A percentile compares a stretch with the other conserved stretches of the same genome.
Evolutionary conservation across 257 asterid species (phyloP).

Genomic region (Nicotiana tomentosiformis): DNA sequence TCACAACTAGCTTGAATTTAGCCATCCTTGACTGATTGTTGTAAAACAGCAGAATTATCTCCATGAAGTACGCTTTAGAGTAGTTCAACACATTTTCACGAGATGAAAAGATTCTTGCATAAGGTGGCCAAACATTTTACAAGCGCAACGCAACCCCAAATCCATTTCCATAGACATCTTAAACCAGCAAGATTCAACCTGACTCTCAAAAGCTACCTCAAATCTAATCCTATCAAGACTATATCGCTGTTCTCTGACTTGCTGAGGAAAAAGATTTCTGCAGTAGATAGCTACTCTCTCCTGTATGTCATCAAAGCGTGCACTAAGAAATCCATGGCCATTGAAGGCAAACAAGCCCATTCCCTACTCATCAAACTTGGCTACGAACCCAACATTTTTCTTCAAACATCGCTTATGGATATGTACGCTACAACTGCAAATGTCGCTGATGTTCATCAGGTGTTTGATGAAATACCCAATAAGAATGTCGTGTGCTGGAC

Average conservation of each 20-base stretch:
- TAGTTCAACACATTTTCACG: not conserved
- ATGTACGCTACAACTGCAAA: constrained; percentile 14
- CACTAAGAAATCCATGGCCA: not conserved
- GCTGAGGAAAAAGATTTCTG: constrained; percentile 9
- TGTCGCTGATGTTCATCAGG: constrained; percentile 10
- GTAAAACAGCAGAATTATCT: no score
- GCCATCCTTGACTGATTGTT: no score
- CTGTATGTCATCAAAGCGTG: constrained; percentile 20
- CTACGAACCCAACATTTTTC: constrained; percentile 6
- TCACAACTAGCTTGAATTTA: no score
- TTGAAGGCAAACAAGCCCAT: constrained; percentile 22
- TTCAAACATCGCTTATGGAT: constrained; percentile 8
- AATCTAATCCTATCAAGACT: constrained; percentile 20
- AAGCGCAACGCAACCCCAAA: not conserved
- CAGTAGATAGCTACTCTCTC: constrained; percentile 23
- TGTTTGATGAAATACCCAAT: constrained; percentile 26
- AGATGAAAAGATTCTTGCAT: constrained; percentile 18
- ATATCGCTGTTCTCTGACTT: constrained; percentile 17
- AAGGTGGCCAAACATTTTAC: not conserved
- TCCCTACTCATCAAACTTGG: constrained; percentile 17
- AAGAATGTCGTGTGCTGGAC: constrained; percentile 25
- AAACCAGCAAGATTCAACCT: constrained; percentile 17
- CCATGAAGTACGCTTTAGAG: no score
- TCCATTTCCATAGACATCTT: not conserved
- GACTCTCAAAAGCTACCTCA: constrained; percentile 11